Evolutionary conservation across 2,329 filamentous ascomycete genomes (phyloP).

Genomic region (Elsinoe perseae): DNA sequence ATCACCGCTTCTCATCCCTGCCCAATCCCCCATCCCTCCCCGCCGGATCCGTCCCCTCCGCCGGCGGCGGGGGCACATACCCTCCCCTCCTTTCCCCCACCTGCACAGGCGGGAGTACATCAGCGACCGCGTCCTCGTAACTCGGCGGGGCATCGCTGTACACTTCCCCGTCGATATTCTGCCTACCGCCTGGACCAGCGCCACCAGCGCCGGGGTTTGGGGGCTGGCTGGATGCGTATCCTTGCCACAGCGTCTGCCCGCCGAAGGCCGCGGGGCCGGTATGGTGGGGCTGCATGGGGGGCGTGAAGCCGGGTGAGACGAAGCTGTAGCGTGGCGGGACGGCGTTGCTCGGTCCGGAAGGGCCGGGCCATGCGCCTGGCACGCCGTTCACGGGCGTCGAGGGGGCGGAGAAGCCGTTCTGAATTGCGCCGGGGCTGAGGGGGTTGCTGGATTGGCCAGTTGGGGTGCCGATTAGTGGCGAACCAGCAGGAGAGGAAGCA

Average conservation of each 20-base stretch:
- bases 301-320: neutral
- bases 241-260: neutral
- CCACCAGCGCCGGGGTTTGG: neutral
- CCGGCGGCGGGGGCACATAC: conserved; percentile 43
- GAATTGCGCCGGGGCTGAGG: neutral
- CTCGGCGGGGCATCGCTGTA: conserved; percentile 81
- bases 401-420: neutral
- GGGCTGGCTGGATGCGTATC: neutral
- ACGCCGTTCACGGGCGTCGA: neutral
- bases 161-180: conserved; percentile 17
- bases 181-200: neutral
- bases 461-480: neutral
- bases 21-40: conserved; percentile 19
- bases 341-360: neutral
- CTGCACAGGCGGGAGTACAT: conserved; percentile 64
- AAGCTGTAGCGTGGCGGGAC: conserved; percentile 2
- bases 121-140: conserved; percentile 87
- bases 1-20: conserved; percentile 25
- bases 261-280: neutral
- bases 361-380: neutral
- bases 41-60: conserved; percentile 23
- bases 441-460: neutral
- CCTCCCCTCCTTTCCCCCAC: conserved; percentile 54
- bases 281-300: neutral
- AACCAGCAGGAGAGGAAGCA: neutral